phyloP scores from a whole-genome alignment of 2,329 filamentous ascomycete species.

The Xylaria sp. region DNA sequence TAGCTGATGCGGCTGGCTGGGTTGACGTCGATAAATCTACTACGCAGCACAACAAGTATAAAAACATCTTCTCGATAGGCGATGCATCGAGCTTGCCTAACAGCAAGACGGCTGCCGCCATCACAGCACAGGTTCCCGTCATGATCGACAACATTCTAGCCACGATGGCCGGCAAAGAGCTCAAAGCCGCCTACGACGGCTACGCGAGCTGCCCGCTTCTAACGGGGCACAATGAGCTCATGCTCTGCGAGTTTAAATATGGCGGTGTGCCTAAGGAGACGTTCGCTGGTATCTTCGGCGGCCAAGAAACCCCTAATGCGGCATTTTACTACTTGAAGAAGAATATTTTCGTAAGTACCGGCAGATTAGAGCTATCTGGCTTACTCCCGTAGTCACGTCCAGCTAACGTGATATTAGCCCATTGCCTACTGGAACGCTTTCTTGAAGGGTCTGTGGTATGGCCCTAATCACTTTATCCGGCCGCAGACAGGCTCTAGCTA shows the following conservation, averaged over 20 bases:
- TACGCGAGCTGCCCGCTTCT: constrained; percentile 60
- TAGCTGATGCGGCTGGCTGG: constrained; percentile 55
- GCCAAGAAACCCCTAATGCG: constrained; percentile 54
- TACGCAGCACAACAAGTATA: constrained; percentile 51
- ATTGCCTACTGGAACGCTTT: constrained; percentile 48
- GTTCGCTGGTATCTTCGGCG: constrained; percentile 51
- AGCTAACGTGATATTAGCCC: constrained; percentile 39
- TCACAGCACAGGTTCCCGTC: constrained; percentile 57
- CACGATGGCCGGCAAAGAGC: constrained; percentile 51
- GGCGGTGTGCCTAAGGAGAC: constrained; percentile 59
- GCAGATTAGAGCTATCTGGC: neutral
- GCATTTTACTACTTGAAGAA: constrained; percentile 59
- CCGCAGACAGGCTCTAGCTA: constrained; percentile 24
- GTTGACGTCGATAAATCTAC: constrained; percentile 52
- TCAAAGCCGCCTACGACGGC: constrained; percentile 54
- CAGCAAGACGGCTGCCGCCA: constrained; percentile 59
- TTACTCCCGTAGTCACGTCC: neutral
- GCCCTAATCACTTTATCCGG: constrained; percentile 37
- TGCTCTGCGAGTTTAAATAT: constrained; percentile 62
- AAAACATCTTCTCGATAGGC: constrained; percentile 56
- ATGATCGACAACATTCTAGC: constrained; percentile 56
- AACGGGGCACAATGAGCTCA: constrained; percentile 57
- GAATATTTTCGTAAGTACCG: constrained; percentile 54
- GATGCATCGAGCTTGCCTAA: constrained; percentile 55
- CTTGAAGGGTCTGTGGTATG: constrained; percentile 43